A percentile compares a stretch with the other conserved stretches of the same genome.
phyloP scores from a whole-genome alignment of 331 rosid species.

The Malus hybrid region DNA sequence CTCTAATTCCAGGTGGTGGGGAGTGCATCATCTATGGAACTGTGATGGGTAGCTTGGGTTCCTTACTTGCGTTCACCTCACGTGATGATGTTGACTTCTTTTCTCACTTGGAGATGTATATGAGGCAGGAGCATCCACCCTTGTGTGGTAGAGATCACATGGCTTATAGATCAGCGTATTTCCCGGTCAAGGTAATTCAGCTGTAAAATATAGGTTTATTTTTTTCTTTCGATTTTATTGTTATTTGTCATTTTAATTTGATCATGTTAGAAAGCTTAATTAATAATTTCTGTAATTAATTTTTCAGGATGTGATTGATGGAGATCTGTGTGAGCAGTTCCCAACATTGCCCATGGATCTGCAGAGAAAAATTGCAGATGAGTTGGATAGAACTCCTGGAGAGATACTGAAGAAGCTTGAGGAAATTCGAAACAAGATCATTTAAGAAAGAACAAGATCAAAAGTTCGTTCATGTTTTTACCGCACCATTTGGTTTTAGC shows the following conservation, averaged over 20 bases:
- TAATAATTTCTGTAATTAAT: neutral
- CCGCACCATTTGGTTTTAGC: neutral
- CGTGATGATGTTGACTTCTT: conserved; percentile 97
- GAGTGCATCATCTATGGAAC: conserved; percentile 89
- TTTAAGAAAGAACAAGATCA: conserved; percentile 29
- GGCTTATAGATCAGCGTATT: conserved; percentile 93
- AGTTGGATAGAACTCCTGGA: conserved; percentile 90
- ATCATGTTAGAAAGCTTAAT: neutral
- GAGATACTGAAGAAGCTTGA: conserved; percentile 90
- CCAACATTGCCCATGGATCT: conserved; percentile 91
- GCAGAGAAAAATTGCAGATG: conserved; percentile 95
- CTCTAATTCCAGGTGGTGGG: conserved; percentile 91
- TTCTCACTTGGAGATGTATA: conserved; percentile 92
- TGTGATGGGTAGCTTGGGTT: conserved; percentile 93
- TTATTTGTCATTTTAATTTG: neutral
- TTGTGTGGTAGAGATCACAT: conserved; percentile 98
- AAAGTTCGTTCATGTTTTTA: conserved; percentile 16
- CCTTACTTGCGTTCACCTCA: conserved; percentile 87
- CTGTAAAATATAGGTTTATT: neutral
- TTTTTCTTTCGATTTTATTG: neutral
- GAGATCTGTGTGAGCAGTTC: conserved; percentile 95
- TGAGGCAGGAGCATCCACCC: conserved; percentile 97
- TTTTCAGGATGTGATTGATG: conserved; percentile 92
- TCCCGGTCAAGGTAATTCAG: conserved; percentile 77
- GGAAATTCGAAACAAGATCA: conserved; percentile 85